Evolutionary conservation across 2,329 filamentous ascomycete species (phyloP), one percentile per base, ranked within the genome.

Genomic region (Sclerotinia sclerotiorum): DNA sequence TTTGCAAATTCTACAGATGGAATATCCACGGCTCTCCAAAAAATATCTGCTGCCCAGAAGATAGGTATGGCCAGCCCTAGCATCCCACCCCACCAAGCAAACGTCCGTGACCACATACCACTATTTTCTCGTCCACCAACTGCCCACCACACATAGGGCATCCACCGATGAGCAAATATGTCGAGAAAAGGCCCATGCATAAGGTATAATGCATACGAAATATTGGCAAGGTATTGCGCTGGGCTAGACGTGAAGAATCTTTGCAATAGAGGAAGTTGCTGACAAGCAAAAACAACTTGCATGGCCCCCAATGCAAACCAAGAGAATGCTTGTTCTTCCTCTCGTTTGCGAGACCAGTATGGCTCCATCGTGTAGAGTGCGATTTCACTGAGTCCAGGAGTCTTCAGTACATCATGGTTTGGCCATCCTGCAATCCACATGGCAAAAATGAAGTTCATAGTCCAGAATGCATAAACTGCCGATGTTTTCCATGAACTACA

Each of bases 161-260:
- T 63, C 24, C 74, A 64, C n/a, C 70, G 51, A 5, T 74, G 73
- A 54, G 74, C 73, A 15, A 76, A 56, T 11, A 69, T 67, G 5
- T 79, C 80, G 21, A 86, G 75, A 15, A 84, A 78, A 3, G 81
- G 81, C 0, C 85, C 85, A 72, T 88, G 85, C 35, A 84, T 81
- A 10, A 88, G 79, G 71, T 88, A 88, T 3, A 88, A 79, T 3
- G 85, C 83, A 70, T 84, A 88, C 67, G 84, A 86, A 70, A 87
- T 83, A 35, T 81, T 81, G 13, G 83, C 85, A 27, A 85, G 81
- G 74, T 88, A 88, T 72, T 85, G 84, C 19, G 83, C 82, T 13
- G 84, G 71, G 0, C 78, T 74, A 5, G 79, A 80, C 63, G 82
- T 83, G 73, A 87, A 84, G 44, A 83, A 80, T 5, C 72, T 73